These are phyloP conservation scores for Clonostachys byssicola DNA, from an alignment of 2,329 filamentous ascomycete species.

Conservation along the genomic window DNA sequence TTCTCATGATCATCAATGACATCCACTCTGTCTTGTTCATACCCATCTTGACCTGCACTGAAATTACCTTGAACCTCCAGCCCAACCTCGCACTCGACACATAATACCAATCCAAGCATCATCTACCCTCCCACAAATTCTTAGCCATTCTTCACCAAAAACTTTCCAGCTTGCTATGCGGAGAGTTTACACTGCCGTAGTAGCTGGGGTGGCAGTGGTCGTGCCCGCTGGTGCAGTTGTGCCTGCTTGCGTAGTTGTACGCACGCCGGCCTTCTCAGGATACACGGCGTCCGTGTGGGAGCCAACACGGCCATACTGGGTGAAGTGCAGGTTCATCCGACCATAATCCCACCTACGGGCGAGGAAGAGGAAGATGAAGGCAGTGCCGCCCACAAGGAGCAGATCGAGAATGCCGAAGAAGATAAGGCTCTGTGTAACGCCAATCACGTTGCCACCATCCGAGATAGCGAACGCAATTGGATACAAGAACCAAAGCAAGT, in stretches of 20 bases:
- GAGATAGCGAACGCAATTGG: conserved; percentile 46
- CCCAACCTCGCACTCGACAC: too few species aligned
- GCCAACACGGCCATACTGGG: conserved; percentile 47
- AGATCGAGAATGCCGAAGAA: conserved; percentile 50
- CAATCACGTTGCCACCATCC: conserved; percentile 46
- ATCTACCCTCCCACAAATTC: too few species aligned
- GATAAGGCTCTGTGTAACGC: conserved; percentile 37
- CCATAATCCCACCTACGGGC: conserved; percentile 47
- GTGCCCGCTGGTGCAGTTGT: too few species aligned
- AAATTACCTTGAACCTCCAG: too few species aligned
- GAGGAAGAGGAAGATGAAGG: conserved; percentile 35
- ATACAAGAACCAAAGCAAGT: conserved; percentile 55
- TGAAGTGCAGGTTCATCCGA: conserved; percentile 46
- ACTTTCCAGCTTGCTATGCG: too few species aligned
- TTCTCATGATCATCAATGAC: too few species aligned
- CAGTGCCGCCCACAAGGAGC: conserved; percentile 38
- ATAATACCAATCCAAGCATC: too few species aligned
- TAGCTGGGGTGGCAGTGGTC: too few species aligned
- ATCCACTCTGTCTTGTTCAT: too few species aligned
- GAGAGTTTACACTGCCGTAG: too few species aligned
- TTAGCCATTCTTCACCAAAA: too few species aligned
- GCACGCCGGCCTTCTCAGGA: conserved; percentile 34
- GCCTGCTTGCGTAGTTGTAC: neutral
- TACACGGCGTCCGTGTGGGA: conserved; percentile 15
- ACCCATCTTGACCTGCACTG: too few species aligned